Evolutionary conservation across 495 filamentous ascomycete genomes (phyloP), one percentile per base, ranked within the genome.

Genomic region (Penicillium psychrofluorescens): DNA sequence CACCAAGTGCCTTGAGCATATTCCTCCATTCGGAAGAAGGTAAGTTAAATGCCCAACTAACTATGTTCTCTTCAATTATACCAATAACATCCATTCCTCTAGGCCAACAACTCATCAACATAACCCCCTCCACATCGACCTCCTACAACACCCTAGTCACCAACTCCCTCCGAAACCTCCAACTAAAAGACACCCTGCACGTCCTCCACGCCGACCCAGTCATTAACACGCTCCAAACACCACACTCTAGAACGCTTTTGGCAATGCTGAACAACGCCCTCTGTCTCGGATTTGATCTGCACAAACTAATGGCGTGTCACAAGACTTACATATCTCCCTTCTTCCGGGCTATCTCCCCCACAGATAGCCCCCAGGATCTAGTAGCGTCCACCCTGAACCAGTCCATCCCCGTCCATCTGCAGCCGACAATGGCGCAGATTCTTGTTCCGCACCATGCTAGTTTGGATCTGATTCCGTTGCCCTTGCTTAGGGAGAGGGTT

Each of bases 391-490:
- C 43, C 3, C 36, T 55, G 2, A 55, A 52, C 7, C 49, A 57
- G 2, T 55, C 44, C 1, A 58, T 56, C 14, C 69, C 65, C 1
- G 35, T 56, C n/a, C 55, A 68, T 44, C 50, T 75, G 0, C 64
- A 61, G 36, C 71, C 69, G 0, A 75, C 71, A 2, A 52, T 66
- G 32, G 59, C 69, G 1, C 71, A 75, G 50, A 64, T 75, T 10
- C 56, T 75, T 6, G 56, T 66, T 32, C 62, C 67, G 8, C 71
- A 72, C 44, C 65, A 70, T 40, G 60, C 68, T 3, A 60, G 62
- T 11, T 46, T 75, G 9, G 71, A 73, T 38, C 40, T 75, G 9
- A 58, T 75, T 8, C 69, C 71, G 0, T 33, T 71, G n/a, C 71
- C 71, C 0, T 35, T 46, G 1, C 49, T 75, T 2, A 51, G 71